These are phyloP conservation scores for Flaveria trinervia DNA, from an alignment of 129 eudicot species.

Conservation along the genomic window DNA sequence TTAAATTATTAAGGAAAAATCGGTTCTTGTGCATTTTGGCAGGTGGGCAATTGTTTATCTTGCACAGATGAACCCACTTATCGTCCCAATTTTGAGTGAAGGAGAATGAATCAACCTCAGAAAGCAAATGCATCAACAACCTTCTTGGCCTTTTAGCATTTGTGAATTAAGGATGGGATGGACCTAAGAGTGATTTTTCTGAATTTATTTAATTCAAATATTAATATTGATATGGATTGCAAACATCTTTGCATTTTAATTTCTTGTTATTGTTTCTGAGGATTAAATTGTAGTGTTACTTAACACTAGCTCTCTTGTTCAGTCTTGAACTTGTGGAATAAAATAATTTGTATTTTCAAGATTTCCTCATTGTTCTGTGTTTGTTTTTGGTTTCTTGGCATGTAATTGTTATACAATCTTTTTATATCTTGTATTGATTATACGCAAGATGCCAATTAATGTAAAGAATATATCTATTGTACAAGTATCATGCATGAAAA, in stretches of 20 bases:
- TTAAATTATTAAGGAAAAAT: neutral
- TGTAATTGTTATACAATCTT: neutral
- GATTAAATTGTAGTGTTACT: slow-evolving; percentile 21
- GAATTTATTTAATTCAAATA: slow-evolving; percentile 20
- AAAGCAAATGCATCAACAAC: slow-evolving; percentile 16
- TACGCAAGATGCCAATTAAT: too few relatives aligned
- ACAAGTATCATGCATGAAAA: too few relatives aligned
- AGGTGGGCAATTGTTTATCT: slow-evolving; percentile 98
- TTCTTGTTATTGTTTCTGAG: slow-evolving; percentile 25
- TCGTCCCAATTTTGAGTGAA: slow-evolving; percentile 79
- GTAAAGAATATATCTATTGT: too few relatives aligned
- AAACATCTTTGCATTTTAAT: slow-evolving; percentile 25
- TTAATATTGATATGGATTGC: slow-evolving; percentile 21
- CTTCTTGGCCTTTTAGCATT: slow-evolving; percentile 31
- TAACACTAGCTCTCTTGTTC: slow-evolving; percentile 29
- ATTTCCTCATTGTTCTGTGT: neutral
- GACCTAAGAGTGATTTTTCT: slow-evolving; percentile 31
- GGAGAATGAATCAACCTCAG: slow-evolving; percentile 44
- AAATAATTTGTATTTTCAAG: slow-evolving; percentile 14
- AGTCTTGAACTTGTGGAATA: slow-evolving; percentile 29
- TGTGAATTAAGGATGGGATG: slow-evolving; percentile 32
- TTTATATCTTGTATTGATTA: too few relatives aligned
- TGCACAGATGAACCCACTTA: slow-evolving; percentile 87
- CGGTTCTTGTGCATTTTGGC: slow-evolving; percentile 25
- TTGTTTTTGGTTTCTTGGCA: neutral